These are phyloP conservation scores for Hyparrhenia diplandra DNA, from an alignment of 176 grass and related monocot genomes.

Conservation along the genomic window DNA sequence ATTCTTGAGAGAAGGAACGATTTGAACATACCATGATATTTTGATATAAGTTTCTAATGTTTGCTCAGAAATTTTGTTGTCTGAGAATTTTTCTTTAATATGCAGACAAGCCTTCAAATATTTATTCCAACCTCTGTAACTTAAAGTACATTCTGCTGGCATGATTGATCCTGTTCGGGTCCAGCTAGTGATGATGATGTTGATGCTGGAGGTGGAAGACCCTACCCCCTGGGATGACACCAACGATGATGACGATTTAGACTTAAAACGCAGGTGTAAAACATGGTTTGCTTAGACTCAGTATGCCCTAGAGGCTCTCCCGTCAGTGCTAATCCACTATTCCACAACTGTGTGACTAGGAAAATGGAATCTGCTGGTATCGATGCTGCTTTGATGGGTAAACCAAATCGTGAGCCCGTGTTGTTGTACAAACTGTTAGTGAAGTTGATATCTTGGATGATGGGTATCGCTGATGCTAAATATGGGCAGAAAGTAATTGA, in stretches of 20 bases:
- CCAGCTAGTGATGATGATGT: slow-evolving; percentile 67
- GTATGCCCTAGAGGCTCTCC: background rate
- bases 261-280: slow-evolving; percentile 94
- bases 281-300: slow-evolving; percentile 20
- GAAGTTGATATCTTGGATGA: slow-evolving; percentile 99
- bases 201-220: slow-evolving; percentile 67
- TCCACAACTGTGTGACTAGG: slow-evolving; percentile 49
- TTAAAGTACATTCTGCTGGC: slow-evolving; percentile 50
- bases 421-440: slow-evolving; percentile 99
- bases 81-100: slow-evolving; percentile 18
- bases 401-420: slow-evolving; percentile 95
- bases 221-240: slow-evolving; percentile 69
- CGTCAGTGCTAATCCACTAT: slow-evolving; percentile 27
- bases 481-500: slow-evolving; percentile 99
- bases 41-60: background rate
- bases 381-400: slow-evolving; percentile 78
- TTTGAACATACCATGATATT: background rate
- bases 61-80: background rate
- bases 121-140: slow-evolving; percentile 35
- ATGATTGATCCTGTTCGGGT: slow-evolving; percentile 41
- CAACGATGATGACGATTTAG: slow-evolving; percentile 72
- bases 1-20: background rate
- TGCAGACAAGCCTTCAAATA: slow-evolving; percentile 71
- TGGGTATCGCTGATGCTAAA: slow-evolving; percentile 98
- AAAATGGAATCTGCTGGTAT: slow-evolving; percentile 78